These are phyloP conservation scores for Malus sylvestris DNA, from an alignment of 306 rosid species.

Conservation along the genomic window DNA sequence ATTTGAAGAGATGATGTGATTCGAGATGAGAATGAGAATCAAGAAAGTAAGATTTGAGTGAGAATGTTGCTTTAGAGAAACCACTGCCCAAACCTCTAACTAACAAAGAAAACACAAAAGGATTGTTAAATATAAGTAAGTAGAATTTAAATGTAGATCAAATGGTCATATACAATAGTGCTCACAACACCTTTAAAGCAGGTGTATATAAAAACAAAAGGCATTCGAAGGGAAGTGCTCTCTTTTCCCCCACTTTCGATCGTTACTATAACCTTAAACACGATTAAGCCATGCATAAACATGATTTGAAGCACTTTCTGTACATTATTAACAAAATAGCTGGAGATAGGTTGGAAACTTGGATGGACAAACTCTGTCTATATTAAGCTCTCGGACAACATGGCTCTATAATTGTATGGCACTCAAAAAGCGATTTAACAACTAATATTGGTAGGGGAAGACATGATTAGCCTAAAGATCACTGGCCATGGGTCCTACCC, in stretches of 20 bases:
- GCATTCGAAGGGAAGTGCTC: background rate
- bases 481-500: conserved; percentile 6
- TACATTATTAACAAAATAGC: conserved; percentile 10
- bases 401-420: background rate
- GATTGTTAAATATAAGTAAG: background rate
- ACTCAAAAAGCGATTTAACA: background rate
- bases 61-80: background rate
- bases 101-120: background rate
- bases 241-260: background rate
- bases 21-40: too few species aligned
- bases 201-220: background rate
- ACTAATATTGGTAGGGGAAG: background rate
- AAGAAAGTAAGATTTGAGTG: too few species aligned
- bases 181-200: too few species aligned
- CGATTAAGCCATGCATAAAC: background rate
- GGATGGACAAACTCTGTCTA: conserved; percentile 17
- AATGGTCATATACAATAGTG: background rate
- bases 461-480: background rate
- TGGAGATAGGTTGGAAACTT: conserved; percentile 1
- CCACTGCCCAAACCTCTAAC: background rate
- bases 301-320: background rate
- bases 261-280: background rate
- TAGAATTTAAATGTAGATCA: background rate
- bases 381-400: background rate
- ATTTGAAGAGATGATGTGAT: background rate